Base-by-base conservation (phyloP, 805 yeast genomes). In the Saturnispora ahearnii region DNA sequence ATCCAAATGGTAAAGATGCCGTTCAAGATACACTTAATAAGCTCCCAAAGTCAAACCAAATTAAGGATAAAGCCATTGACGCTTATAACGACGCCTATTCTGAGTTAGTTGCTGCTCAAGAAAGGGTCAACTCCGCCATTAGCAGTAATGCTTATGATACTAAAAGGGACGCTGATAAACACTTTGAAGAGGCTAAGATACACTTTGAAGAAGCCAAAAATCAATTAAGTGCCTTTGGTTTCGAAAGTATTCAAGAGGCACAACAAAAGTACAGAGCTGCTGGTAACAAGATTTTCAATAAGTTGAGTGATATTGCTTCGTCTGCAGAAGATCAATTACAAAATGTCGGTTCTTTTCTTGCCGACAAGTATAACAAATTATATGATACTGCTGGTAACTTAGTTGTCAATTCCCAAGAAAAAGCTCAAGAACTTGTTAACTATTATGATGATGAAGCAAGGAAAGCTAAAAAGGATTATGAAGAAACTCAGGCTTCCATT, bases 141-240 rank as follows among this genome's bases (percentile, higher is more conserved):
- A 58, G 32, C 5, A 31, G 12, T 12, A 21, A 36, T 8, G 40
- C 40, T 7, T 12, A 33, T 21, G 41, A 41, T 10, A 24, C 45
- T 2, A 32, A 41, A 28, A 22, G 24, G 29, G 50, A 47, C 5
- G 45, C 50, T 1, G 42, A 41, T 12, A n/a, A 22, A n/a, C 45
- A 47, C 13, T 42, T 33, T 46, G 60, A 68, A 34, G 60, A 67
- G n/a, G 70, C 74, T 70, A 64, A 62, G 56, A 53, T 56, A 9
- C 37, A 52, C 29, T 51, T 54, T 10, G 57, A 54, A 15, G 49
- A 51, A 5, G 57, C 54, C 12, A 51, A 51, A 29, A 47, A 48
- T 13, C 40, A 38, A 28, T 44, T 49, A 15, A 24, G 31, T 5
- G 37, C 44, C 18, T 48, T 50, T 21, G 53, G 55, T 26, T 40